Conservation (phyloP, 2,329 filamentous ascomycete genomes). For the Hawksworthiomyces lignivorus region DNA sequence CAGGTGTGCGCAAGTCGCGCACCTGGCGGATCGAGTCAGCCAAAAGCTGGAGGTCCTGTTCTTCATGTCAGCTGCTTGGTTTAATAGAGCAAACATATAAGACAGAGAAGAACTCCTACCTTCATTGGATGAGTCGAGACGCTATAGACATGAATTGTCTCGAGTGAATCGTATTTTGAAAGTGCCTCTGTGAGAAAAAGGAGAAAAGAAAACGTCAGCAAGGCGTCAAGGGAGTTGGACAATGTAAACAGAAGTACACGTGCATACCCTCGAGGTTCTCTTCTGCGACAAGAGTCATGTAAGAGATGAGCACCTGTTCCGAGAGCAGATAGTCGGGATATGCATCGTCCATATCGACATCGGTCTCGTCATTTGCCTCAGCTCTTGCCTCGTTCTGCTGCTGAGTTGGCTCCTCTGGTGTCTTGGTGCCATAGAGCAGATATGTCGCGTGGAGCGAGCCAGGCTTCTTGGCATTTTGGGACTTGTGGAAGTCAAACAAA, state of each 20-base stretch:
- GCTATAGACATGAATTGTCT: slow-evolving; percentile 82
- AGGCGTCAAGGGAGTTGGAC: slow-evolving; percentile 7
- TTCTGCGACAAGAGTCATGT: slow-evolving; percentile 62
- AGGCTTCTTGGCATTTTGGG: slow-evolving; percentile 67
- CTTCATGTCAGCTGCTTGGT: background rate
- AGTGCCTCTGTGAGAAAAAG: slow-evolving; percentile 47
- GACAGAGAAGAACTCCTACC: slow-evolving; percentile 28
- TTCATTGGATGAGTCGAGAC: slow-evolving; percentile 63
- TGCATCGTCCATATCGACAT: slow-evolving; percentile 64
- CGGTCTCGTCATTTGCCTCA: slow-evolving; percentile 35
- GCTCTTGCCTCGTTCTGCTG: slow-evolving; percentile 4
- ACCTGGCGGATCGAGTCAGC: slow-evolving; percentile 62
- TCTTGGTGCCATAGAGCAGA: slow-evolving; percentile 65
- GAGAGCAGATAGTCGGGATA: slow-evolving; percentile 43
- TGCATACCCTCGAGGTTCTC: slow-evolving; percentile 59
- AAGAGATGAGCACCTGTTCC: slow-evolving; percentile 46
- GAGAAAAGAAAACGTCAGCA: slow-evolving; percentile 5
- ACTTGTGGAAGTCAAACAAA: slow-evolving; percentile 76
- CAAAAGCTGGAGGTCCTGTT: slow-evolving; percentile 57
- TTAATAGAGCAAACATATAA: background rate
- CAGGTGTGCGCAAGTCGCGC: slow-evolving; percentile 42
- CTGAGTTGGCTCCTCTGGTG: slow-evolving; percentile 22
- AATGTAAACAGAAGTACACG: too few relatives aligned
- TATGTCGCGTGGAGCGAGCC: slow-evolving; percentile 87
- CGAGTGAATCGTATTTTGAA: slow-evolving; percentile 61